Conservation (phyloP, 164 flowering plant species). For the Vitis rupestris region DNA sequence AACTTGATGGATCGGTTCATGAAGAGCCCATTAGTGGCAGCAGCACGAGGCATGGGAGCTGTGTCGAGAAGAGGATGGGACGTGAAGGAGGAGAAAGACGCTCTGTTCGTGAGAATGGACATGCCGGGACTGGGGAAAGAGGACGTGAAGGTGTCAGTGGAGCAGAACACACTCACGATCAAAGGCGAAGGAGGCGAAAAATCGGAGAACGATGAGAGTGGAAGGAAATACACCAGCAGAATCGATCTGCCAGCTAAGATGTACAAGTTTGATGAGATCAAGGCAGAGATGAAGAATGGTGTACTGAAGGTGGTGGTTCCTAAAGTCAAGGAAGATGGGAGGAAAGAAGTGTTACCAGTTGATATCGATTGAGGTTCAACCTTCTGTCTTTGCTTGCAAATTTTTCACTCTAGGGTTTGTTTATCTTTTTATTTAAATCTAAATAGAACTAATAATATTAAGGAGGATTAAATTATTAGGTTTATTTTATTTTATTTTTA, state of each 20-base stretch:
- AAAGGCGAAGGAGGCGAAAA: slow-evolving; percentile 51
- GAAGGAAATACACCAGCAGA: slow-evolving; percentile 49
- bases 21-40: slow-evolving; percentile 39
- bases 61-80: slow-evolving; percentile 60
- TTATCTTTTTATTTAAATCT: too few relatives aligned
- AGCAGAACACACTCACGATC: slow-evolving; percentile 60
- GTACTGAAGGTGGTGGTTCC: slow-evolving; percentile 64
- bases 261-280: slow-evolving; percentile 49
- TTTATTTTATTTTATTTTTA: too few relatives aligned
- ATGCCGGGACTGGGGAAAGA: slow-evolving; percentile 81
- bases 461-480: too few relatives aligned
- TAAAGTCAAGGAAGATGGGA: slow-evolving; percentile 65
- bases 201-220: slow-evolving; percentile 36
- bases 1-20: slow-evolving; percentile 74
- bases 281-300: slow-evolving; percentile 91
- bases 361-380: slow-evolving; percentile 36
- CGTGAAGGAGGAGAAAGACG: slow-evolving; percentile 56
- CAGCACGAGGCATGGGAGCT: slow-evolving; percentile 34
- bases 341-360: slow-evolving; percentile 53
- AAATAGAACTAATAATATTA: too few relatives aligned
- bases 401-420: too few relatives aligned
- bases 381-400: too few relatives aligned
- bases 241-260: slow-evolving; percentile 50
- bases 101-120: slow-evolving; percentile 50
- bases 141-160: slow-evolving; percentile 60